phyloP scores from a whole-genome alignment of 768 basidiomycete species.

The Rhizopogon vinicolor region DNA sequence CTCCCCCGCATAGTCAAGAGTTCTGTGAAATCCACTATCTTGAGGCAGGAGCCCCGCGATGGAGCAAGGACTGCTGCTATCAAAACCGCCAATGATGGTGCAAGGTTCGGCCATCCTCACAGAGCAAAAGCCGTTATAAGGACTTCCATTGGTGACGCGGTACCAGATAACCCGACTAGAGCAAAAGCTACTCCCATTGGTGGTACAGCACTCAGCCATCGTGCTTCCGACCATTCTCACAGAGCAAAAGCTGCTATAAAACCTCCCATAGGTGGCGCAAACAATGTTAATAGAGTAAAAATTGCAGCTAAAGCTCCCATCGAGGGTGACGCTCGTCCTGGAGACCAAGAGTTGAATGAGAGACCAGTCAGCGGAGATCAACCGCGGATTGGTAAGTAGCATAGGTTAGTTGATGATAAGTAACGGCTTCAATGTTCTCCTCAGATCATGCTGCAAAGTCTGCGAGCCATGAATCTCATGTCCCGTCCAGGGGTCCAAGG shows the following conservation, averaged over 20 bases:
- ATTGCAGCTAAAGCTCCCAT: no score
- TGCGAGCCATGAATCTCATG: neutral
- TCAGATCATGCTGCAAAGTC: neutral
- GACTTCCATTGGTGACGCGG: no score
- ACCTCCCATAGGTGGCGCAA: neutral
- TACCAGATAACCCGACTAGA: neutral
- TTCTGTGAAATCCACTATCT: neutral
- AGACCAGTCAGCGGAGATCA: neutral
- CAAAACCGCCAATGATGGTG: neutral
- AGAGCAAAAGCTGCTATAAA: neutral
- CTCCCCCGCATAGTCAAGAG: neutral
- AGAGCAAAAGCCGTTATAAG: no score
- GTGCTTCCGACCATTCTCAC: neutral
- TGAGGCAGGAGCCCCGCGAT: no score
- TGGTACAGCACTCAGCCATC: no score
- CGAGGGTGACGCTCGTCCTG: neutral
- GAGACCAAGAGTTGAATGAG: neutral
- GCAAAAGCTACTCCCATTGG: neutral
- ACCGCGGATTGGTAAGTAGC: neutral
- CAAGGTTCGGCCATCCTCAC: neutral
- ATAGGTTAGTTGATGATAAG: neutral
- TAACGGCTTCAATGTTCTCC: neutral
- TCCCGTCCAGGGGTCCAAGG: neutral
- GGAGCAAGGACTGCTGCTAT: neutral
- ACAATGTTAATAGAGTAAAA: neutral